Conservation (phyloP, 2,329 filamentous ascomycete genomes). For the Colletotrichum camelliae region DNA sequence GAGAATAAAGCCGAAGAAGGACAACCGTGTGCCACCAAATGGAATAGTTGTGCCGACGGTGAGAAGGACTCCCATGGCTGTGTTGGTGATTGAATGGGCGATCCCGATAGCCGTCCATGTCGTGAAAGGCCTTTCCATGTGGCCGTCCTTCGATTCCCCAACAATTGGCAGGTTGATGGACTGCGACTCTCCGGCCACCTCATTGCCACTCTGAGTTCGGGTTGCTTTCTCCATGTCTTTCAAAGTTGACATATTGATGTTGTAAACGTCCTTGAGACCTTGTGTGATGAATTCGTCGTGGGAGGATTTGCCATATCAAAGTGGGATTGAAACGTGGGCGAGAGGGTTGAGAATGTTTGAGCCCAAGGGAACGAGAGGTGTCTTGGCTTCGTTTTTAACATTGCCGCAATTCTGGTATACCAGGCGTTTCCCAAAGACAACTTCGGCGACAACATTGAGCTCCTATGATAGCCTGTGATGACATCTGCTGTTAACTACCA, state of each 20-base stretch:
- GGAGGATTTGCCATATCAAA: neutral
- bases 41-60: slow-evolving; percentile 25
- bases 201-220: neutral
- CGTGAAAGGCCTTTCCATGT: slow-evolving; percentile 35
- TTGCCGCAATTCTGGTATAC: neutral
- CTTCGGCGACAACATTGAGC: neutral
- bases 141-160: slow-evolving; percentile 12
- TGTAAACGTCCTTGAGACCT: neutral
- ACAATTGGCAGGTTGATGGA: neutral
- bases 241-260: neutral
- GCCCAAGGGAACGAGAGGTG: neutral
- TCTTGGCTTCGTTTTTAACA: neutral
- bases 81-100: slow-evolving; percentile 30
- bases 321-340: neutral
- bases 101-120: slow-evolving; percentile 31
- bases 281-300: neutral
- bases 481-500: neutral
- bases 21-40: slow-evolving; percentile 28
- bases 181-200: neutral
- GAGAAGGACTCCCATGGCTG: slow-evolving; percentile 27
- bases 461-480: neutral
- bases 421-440: neutral
- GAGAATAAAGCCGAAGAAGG: slow-evolving; percentile 31
- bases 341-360: neutral
- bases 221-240: neutral